phyloP scores from a whole-genome alignment of 2,329 filamentous ascomycete genomes.

The Herpotrichia juniperi region DNA sequence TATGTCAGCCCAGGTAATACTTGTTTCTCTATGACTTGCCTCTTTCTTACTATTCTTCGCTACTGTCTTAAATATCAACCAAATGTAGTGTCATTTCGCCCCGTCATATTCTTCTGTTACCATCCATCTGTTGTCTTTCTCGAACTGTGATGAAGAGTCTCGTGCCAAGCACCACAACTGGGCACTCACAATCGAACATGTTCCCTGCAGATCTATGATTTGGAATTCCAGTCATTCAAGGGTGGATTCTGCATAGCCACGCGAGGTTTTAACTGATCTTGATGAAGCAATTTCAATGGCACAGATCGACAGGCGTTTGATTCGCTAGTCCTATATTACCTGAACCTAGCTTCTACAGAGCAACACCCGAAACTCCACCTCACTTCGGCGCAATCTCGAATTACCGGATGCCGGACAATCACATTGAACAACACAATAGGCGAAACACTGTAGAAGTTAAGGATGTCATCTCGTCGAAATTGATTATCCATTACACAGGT shows the following conservation, averaged over 20 bases:
- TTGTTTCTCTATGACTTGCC: not conserved
- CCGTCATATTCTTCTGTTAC: too few relatives aligned
- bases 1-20: not conserved
- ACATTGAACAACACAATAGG: not conserved
- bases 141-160: not conserved
- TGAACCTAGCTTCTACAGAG: not conserved
- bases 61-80: not conserved
- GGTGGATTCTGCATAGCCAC: not conserved
- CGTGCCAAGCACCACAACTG: not conserved
- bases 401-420: not conserved
- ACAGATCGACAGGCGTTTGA: slow-evolving; percentile 1
- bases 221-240: not conserved
- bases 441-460: not conserved
- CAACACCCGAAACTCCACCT: not conserved
- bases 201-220: slow-evolving; percentile 1
- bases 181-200: not conserved
- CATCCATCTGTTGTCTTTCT: too few relatives aligned
- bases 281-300: not conserved
- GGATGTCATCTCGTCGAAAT: not conserved
- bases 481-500: not conserved
- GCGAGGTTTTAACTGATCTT: not conserved
- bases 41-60: not conserved
- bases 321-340: slow-evolving; percentile 3
- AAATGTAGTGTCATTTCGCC: not conserved
- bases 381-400: not conserved